Evolutionary conservation across 192 early-diverging fungal species (phyloP).

Genomic region (Mortierella hygrophila): DNA sequence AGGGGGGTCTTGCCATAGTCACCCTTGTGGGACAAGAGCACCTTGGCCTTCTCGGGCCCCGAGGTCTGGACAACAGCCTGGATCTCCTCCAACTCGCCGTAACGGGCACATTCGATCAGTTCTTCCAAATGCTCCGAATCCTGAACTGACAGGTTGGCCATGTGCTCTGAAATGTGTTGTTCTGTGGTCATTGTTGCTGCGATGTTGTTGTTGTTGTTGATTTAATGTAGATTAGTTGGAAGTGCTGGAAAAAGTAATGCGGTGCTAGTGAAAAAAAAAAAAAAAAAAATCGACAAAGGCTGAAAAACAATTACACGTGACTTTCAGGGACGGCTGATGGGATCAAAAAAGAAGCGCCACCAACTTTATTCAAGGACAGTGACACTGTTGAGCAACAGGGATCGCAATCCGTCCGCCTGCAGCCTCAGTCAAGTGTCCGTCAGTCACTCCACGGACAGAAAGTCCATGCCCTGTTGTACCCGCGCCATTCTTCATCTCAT

Average conservation of each 20-base stretch:
- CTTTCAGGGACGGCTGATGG: not conserved
- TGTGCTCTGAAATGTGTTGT: slow-evolving; percentile 20
- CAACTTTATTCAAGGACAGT: not conserved
- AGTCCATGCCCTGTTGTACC: slow-evolving; percentile 30
- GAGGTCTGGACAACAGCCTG: slow-evolving; percentile 54
- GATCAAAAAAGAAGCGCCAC: not conserved
- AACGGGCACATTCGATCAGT: slow-evolving; percentile 76
- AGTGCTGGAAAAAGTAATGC: not conserved
- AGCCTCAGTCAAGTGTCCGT: not conserved
- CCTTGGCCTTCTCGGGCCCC: slow-evolving; percentile 52
- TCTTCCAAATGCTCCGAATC: slow-evolving; percentile 62
- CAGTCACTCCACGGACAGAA: slow-evolving; percentile 33
- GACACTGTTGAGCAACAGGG: not conserved
- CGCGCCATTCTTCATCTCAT: slow-evolving; percentile 36
- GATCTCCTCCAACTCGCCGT: slow-evolving; percentile 82
- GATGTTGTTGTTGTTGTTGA: not conserved
- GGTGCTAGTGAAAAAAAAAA: slow-evolving; percentile 8
- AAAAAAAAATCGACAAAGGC: slow-evolving; percentile 12
- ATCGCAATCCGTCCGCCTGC: not conserved
- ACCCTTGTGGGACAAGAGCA: slow-evolving; percentile 56
- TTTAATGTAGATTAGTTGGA: not conserved
- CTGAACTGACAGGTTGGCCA: slow-evolving; percentile 37
- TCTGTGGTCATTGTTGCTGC: slow-evolving; percentile 27
- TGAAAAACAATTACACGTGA: slow-evolving; percentile 23
- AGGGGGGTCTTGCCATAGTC: slow-evolving; percentile 75